Evolutionary conservation across 345 rosid species (phyloP), one percentile per base, ranked within the genome.

Genomic region (Sonneratia alba): DNA sequence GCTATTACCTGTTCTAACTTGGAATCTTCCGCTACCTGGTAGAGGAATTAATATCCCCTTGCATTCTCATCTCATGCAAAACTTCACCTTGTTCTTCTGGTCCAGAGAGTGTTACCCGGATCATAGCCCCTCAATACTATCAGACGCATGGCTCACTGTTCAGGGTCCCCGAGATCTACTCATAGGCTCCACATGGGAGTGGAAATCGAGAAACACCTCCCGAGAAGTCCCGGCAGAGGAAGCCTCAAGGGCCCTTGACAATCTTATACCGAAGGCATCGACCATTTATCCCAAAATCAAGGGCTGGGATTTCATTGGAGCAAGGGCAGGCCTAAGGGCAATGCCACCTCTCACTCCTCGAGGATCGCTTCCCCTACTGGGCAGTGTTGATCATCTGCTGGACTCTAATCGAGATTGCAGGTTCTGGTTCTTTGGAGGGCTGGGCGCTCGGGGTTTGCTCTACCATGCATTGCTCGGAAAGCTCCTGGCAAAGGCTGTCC

Each of bases 121-220:
- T 14, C 70, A 49, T 57, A 85, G 91, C 77, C 96, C 97, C 38
- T 91, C 97, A 6, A 84, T 91, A 68, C 71, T 94, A 63, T 87
- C 97, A 70, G 91, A 91, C 72, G 95, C 89, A 62, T 94, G 98
- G 97, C 87, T 94, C 43, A 88, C 96, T 1, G 72, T 89, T 55
- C 93, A 85, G 78, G 97, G 96, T 67, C 83, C 81, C 13, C 86
- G 80, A 45, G 79, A 81, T 75, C 55, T 88, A 27, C 81, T 76
- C 73, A 73, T 89, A 84, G 98, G 97, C 69, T 87, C 98, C 36
- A 94, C 97, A 34, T 88, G 97, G 96, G 95, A 94, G 48, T 94
- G 97, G 96, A 82, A 83, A 68, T 94, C 97, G 47, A 87, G 86
- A 78, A 85, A 94, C 70, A 80, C 80, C 67, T 88, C 90, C 57